Evolutionary conservation across 169 alveolate species (phyloP).

Genomic region (Plasmodium ovale): DNA sequence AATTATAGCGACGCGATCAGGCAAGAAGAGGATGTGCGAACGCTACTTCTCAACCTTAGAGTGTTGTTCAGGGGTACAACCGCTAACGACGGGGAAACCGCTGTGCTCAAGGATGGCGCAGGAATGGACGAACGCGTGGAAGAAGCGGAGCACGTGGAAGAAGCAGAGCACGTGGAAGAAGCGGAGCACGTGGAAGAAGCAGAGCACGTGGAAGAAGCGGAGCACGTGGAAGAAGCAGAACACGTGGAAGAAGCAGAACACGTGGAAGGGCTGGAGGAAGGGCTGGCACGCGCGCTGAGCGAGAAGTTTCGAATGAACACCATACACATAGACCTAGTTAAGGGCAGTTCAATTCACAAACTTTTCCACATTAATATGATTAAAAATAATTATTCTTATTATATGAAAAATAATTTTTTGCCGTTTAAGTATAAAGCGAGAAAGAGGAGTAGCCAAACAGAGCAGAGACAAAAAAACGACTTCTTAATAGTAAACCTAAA

Average conservation of each 20-base stretch:
- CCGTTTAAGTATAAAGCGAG: slow-evolving; percentile 18
- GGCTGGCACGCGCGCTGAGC: not conserved
- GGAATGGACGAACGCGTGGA: not conserved
- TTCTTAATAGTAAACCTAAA: slow-evolving; percentile 13
- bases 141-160: not conserved
- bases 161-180: not conserved
- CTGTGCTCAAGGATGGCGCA: not conserved
- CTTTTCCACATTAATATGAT: slow-evolving; percentile 56
- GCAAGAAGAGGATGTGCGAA: slow-evolving; percentile 9
- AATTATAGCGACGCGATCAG: not conserved
- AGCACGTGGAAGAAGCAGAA: not conserved
- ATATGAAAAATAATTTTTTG: slow-evolving; percentile 60
- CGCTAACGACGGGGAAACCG: not conserved
- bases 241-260: not conserved
- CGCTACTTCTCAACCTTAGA: not conserved
- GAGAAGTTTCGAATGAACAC: not conserved
- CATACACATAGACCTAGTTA: slow-evolving; percentile 37
- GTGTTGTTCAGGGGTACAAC: not conserved
- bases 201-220: not conserved
- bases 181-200: not conserved
- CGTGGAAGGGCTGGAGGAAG: not conserved
- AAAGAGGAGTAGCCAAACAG: not conserved
- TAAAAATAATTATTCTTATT: slow-evolving; percentile 43
- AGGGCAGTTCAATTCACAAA: slow-evolving; percentile 2
- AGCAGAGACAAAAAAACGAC: not conserved